Percentiles rank a stretch among this genome's conserved stretches.
phyloP scores from a whole-genome alignment of 305 asterid genomes.

The Fraxinus angustifolia region DNA sequence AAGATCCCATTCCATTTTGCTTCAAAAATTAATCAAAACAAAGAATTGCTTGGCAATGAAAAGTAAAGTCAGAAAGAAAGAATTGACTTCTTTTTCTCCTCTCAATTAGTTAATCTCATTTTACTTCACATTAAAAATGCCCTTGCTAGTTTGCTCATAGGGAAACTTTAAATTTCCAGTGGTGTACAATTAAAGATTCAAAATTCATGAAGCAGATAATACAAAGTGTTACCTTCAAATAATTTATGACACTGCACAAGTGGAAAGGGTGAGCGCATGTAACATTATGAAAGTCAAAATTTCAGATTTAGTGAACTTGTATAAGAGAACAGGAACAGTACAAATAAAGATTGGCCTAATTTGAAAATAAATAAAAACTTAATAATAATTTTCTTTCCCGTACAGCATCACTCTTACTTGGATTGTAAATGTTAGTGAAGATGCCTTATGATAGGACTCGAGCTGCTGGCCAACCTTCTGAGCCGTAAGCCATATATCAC shows the following conservation, averaged over 20 bases:
- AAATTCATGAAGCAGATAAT: background rate
- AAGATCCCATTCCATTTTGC: background rate
- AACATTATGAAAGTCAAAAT: background rate
- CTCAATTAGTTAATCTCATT: background rate
- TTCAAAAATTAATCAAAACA: background rate
- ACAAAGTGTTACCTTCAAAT: background rate
- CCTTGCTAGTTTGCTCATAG: background rate
- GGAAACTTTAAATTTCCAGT: background rate
- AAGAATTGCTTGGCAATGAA: background rate
- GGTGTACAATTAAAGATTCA: background rate
- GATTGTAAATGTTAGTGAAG: constrained; percentile 78
- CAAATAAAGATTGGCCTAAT: background rate
- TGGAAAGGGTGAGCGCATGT: background rate
- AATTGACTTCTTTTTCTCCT: background rate
- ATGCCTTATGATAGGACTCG: constrained; percentile 84
- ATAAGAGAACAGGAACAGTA: background rate
- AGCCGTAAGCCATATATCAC: constrained; percentile 82
- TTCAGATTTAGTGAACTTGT: background rate
- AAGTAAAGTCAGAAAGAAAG: background rate
- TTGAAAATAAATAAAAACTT: background rate
- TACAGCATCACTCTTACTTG: constrained; percentile 57
- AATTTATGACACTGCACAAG: background rate
- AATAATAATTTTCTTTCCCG: background rate
- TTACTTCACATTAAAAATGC: background rate
- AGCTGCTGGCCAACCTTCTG: constrained; percentile 75